These are phyloP conservation scores for Nitzschia palea DNA, from an alignment of 108 stramenopile species.

Conservation along the genomic window DNA sequence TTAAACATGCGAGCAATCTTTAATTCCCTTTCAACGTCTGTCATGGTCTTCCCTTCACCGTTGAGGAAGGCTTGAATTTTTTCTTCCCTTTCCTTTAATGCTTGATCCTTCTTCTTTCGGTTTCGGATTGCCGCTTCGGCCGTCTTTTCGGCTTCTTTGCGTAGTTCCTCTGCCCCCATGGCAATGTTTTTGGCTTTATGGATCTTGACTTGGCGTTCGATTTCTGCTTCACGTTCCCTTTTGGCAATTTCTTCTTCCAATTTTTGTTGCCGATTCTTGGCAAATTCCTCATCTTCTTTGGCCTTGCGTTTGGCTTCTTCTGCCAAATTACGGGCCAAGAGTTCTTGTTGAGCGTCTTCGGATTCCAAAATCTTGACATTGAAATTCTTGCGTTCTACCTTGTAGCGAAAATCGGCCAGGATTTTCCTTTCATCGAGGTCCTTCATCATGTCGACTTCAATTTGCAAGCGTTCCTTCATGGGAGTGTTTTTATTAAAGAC, in stretches of 20 bases:
- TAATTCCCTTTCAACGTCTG: constrained; percentile 16
- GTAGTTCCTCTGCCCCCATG: constrained; percentile 10
- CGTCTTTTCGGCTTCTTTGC: constrained; percentile 22
- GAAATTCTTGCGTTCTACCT: constrained; percentile 26
- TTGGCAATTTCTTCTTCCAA: constrained; percentile 18
- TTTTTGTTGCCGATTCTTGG: background rate
- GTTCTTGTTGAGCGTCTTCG: constrained; percentile 2
- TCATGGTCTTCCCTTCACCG: constrained; percentile 24
- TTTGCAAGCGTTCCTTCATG: constrained; percentile 30
- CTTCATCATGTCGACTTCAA: constrained; percentile 37
- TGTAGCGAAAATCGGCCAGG: constrained; percentile 8
- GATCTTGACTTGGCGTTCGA: background rate
- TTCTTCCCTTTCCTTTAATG: constrained; percentile 7
- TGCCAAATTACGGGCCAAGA: constrained; percentile 4
- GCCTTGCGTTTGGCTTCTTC: constrained; percentile 12
- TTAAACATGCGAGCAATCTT: constrained; percentile 14
- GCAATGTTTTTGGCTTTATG: constrained; percentile 21
- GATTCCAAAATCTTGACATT: constrained; percentile 2
- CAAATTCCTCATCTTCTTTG: constrained; percentile 15
- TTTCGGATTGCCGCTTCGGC: constrained; percentile 11
- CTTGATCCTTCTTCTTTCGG: background rate
- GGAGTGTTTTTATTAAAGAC: constrained; percentile 18
- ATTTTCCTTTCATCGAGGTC: constrained; percentile 23
- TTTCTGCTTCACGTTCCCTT: constrained; percentile 10
- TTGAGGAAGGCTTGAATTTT: constrained; percentile 17